phyloP scores from a whole-genome alignment of 2,329 filamentous ascomycete species.

The Sordariomycetes sp. region DNA sequence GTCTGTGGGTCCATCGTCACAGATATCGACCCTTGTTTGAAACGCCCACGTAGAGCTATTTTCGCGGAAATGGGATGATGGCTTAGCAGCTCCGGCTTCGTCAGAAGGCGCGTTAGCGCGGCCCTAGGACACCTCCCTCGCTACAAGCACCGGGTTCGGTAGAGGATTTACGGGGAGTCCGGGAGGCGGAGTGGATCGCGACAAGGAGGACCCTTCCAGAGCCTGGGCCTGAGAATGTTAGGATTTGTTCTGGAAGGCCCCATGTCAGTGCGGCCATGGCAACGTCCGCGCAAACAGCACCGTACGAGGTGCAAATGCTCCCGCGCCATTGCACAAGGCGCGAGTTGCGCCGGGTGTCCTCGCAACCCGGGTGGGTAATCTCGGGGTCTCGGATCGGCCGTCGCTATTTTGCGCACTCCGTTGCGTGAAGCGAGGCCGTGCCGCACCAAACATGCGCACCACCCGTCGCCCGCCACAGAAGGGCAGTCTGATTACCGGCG shows the following conservation, averaged over 20 bases:
- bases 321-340: not conserved
- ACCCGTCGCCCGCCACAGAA: not conserved
- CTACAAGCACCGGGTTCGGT: not conserved
- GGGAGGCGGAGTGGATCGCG: not conserved
- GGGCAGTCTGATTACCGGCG: not conserved
- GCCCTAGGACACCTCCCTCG: not conserved
- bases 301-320: not conserved
- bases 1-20: not conserved
- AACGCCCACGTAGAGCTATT: not conserved
- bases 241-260: not conserved
- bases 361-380: not conserved
- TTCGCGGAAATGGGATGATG: not conserved
- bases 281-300: not conserved
- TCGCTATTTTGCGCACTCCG: not conserved
- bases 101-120: not conserved
- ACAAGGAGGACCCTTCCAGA: not conserved
- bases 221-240: not conserved
- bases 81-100: not conserved
- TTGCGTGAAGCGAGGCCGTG: not conserved
- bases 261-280: not conserved
- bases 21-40: not conserved
- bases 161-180: not conserved
- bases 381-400: not conserved
- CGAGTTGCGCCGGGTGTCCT: not conserved
- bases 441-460: not conserved